These are phyloP conservation scores for Blumeria hordei DNA, from an alignment of 2,329 filamentous ascomycete genomes.

Conservation along the genomic window DNA sequence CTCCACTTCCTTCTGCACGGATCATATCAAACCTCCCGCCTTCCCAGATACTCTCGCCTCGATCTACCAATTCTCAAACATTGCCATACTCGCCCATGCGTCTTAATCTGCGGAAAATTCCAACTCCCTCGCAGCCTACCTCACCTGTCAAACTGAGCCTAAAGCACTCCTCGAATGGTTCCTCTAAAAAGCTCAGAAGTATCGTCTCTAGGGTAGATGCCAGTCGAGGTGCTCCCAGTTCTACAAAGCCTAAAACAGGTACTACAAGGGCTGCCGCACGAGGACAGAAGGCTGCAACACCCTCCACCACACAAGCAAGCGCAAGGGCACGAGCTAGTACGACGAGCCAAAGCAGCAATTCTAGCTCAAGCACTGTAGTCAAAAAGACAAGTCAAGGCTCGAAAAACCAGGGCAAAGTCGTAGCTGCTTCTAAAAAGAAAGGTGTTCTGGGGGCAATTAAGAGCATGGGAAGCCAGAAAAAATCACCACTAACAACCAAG, in stretches of 20 bases:
- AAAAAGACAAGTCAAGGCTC: slow-evolving; percentile 24
- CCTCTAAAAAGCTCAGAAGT: slow-evolving; percentile 24
- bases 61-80: slow-evolving; percentile 51
- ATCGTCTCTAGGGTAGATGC: slow-evolving; percentile 38
- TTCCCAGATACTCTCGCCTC: slow-evolving; percentile 51
- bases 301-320: slow-evolving; percentile 18
- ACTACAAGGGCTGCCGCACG: slow-evolving; percentile 7
- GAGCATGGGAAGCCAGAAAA: slow-evolving; percentile 28
- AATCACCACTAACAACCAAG: slow-evolving; percentile 19
- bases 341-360: slow-evolving; percentile 37
- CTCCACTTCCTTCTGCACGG: slow-evolving; percentile 15
- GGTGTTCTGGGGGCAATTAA: slow-evolving; percentile 30
- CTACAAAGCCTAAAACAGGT: slow-evolving; percentile 14
- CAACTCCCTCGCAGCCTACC: slow-evolving; percentile 29
- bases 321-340: slow-evolving; percentile 31
- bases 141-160: slow-evolving; percentile 34
- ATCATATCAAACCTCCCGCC: slow-evolving; percentile 21
- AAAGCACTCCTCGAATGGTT: slow-evolving; percentile 12
- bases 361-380: slow-evolving; percentile 29
- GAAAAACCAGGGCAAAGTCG: slow-evolving; percentile 17
- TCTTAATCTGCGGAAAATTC: slow-evolving; percentile 26
- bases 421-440: slow-evolving; percentile 22
- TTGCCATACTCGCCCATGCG: slow-evolving; percentile 11
- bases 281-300: slow-evolving; percentile 13
- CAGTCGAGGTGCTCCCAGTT: slow-evolving; percentile 22